Conservation (phyloP, 768 basidiomycete genomes). For the Mycena galericulata region DNA sequence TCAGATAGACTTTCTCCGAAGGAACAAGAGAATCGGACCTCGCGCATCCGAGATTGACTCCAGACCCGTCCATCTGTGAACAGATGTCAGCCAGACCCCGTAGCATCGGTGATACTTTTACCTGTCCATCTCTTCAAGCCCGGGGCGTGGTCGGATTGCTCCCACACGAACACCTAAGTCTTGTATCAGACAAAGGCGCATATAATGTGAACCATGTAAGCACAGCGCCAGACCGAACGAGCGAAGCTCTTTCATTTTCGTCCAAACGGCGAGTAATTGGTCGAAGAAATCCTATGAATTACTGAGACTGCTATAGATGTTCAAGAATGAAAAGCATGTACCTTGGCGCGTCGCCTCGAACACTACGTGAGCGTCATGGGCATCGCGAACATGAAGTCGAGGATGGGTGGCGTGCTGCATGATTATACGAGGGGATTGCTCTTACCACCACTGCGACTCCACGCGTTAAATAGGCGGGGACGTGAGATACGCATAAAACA, state of each 20-base stretch:
- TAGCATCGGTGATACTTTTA: conserved; percentile 31
- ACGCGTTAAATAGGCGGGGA: conserved; percentile 40
- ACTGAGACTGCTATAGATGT: conserved; percentile 10
- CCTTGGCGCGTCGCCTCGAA: conserved; percentile 75
- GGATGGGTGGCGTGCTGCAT: conserved; percentile 76
- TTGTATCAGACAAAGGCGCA: too few relatives aligned
- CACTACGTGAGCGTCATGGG: conserved; percentile 72
- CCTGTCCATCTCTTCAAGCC: conserved; percentile 77
- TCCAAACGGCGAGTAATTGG: conserved; percentile 69
- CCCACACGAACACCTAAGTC: conserved; percentile 69
- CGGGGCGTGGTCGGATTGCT: conserved; percentile 73
- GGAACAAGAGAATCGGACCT: conserved; percentile 48
- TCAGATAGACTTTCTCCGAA: conserved; percentile 9
- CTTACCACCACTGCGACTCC: conserved; percentile 32
- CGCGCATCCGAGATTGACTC: conserved; percentile 77
- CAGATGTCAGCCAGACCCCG: conserved; percentile 3
- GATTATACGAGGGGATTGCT: conserved; percentile 25
- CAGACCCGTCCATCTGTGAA: conserved; percentile 70
- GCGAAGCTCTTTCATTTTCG: conserved; percentile 66
- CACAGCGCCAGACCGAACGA: conserved; percentile 71
- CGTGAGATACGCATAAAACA: conserved; percentile 22
- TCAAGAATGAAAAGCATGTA: not conserved
- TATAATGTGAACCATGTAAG: too few relatives aligned
- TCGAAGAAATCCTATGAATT: conserved; percentile 48
- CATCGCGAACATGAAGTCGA: conserved; percentile 74